A percentile compares a stretch with the other conserved stretches of the same genome.
Evolutionary conservation across 345 rosid genomes (phyloP).

Genomic region (Citrus cavaleriei): DNA sequence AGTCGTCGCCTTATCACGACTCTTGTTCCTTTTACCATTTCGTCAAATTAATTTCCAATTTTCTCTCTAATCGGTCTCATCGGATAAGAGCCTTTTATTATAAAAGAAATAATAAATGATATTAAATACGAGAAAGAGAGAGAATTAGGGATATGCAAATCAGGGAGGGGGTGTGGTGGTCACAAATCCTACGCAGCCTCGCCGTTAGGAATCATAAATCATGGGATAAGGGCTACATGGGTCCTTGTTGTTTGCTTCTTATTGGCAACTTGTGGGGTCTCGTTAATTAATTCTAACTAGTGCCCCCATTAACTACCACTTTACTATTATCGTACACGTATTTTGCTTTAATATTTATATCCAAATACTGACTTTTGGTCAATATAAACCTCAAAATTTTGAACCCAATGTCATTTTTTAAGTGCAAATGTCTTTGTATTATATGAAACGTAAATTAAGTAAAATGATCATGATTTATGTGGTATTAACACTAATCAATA

Average conservation of each 20-base stretch:
- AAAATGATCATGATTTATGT: too few species aligned
- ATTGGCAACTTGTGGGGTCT: background rate
- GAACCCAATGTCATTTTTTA: too few species aligned
- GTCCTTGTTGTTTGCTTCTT: background rate
- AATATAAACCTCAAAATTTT: too few species aligned
- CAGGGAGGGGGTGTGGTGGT: background rate
- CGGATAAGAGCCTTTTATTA: background rate
- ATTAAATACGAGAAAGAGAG: background rate
- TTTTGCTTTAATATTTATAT: too few species aligned
- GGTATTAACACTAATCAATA: background rate
- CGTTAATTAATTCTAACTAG: background rate
- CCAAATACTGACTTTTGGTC: too few species aligned
- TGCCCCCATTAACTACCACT: background rate
- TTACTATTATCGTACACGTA: background rate
- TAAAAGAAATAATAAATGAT: too few species aligned
- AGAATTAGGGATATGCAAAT: background rate
- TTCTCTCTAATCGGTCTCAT: background rate
- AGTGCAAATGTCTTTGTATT: background rate
- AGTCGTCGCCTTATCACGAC: background rate
- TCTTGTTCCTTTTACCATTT: too few species aligned
- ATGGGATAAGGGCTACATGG: background rate
- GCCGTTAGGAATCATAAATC: background rate
- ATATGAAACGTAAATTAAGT: background rate
- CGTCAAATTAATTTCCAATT: background rate
- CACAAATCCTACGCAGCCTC: background rate